Conservation (phyloP, 345 rosid genomes). For the Cardiospermum halicacabum region DNA sequence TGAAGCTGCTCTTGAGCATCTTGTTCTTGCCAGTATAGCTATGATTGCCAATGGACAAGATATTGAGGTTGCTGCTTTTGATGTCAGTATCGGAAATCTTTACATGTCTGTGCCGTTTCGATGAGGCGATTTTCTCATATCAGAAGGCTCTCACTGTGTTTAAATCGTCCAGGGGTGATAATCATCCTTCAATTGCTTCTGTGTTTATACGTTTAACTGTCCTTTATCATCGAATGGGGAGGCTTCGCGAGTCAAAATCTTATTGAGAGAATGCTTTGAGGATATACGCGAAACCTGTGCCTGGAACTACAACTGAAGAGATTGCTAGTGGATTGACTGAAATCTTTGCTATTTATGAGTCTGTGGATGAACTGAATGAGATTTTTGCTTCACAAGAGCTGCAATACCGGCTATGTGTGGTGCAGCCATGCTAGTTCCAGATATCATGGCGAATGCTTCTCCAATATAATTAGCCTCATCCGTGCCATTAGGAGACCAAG, state of each 20-base stretch:
- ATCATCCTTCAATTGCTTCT: constrained; percentile 87
- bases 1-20: constrained; percentile 89
- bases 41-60: constrained; percentile 96
- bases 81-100: constrained; percentile 90
- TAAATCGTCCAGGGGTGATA: constrained; percentile 93
- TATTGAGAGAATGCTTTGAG: constrained; percentile 92
- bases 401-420: too few relatives aligned
- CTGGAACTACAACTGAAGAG: constrained; percentile 92
- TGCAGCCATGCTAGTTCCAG: too few relatives aligned
- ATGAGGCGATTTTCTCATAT: constrained; percentile 93
- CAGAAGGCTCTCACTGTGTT: constrained; percentile 98
- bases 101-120: constrained; percentile 93
- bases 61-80: constrained; percentile 89
- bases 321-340: constrained; percentile 87
- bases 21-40: constrained; percentile 98
- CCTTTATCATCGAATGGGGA: constrained; percentile 91
- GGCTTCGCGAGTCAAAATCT: constrained; percentile 88
- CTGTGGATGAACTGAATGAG: constrained; percentile 98
- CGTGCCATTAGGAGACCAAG: too few relatives aligned
- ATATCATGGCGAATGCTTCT: too few relatives aligned
- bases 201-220: constrained; percentile 94
- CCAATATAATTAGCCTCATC: too few relatives aligned
- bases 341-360: constrained; percentile 91
- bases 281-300: constrained; percentile 89
- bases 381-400: too few relatives aligned